A percentile compares a stretch with the other conserved stretches of the same genome.
Conservation (phyloP, 352 stramenopile species). For the Globisporangium abappressorium region DNA sequence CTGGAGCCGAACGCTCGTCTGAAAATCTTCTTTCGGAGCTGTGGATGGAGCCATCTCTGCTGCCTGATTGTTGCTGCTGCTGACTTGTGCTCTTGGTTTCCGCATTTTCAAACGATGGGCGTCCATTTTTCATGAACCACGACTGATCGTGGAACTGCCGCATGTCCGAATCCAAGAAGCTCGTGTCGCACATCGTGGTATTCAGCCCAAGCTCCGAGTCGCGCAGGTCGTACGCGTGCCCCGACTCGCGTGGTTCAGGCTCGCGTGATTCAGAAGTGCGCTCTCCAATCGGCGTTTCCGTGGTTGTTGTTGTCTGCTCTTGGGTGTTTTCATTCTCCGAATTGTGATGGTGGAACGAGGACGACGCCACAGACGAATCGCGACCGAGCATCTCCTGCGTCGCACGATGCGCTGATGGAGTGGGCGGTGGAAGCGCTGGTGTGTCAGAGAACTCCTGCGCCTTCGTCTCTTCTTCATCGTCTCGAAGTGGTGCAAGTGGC, state of each 20-base stretch:
- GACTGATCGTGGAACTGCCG: constrained; percentile 66
- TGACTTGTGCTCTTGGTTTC: not conserved
- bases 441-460: constrained; percentile 44
- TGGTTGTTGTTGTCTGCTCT: not conserved
- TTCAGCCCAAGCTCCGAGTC: constrained; percentile 47
- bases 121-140: constrained; percentile 29
- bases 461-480: constrained; percentile 55
- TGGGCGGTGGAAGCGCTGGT: constrained; percentile 38
- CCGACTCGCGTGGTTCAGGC: not conserved
- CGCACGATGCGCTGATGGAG: constrained; percentile 34
- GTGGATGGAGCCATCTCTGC: not conserved
- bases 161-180: constrained; percentile 67
- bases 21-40: not conserved
- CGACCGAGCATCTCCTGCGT: constrained; percentile 34
- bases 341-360: constrained; percentile 8
- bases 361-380: constrained; percentile 29
- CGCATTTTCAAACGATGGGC: not conserved
- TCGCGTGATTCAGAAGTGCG: constrained; percentile 4
- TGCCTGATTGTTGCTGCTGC: not conserved
- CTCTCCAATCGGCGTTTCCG: constrained; percentile 2
- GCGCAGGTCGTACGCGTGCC: constrained; percentile 28
- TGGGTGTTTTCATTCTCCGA: not conserved
- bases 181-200: constrained; percentile 53
- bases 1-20: not conserved
- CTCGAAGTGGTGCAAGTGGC: not conserved